These are phyloP conservation scores for Kazachstania psychrophila DNA, from an alignment of 805 yeast genomes.

Conservation along the genomic window DNA sequence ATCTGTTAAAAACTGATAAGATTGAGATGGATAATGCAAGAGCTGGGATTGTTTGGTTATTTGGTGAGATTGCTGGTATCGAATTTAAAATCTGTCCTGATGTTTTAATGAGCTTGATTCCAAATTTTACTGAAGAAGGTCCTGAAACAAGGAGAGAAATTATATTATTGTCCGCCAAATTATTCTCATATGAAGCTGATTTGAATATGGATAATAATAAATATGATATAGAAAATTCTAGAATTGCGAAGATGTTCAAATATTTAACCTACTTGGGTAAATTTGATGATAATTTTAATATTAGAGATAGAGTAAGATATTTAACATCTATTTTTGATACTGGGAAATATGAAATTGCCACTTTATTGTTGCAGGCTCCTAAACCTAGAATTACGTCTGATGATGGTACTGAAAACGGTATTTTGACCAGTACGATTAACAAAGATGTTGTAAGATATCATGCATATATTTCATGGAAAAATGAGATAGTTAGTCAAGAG, in stretches of 20 bases:
- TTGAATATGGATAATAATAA: constrained; percentile 13
- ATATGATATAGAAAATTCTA: constrained; percentile 26
- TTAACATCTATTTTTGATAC: constrained; percentile 50
- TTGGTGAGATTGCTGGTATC: constrained; percentile 64
- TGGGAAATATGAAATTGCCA: constrained; percentile 50
- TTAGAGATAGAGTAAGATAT: constrained; percentile 78
- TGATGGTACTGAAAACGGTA: not conserved
- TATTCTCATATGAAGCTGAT: constrained; percentile 49
- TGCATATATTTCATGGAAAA: constrained; percentile 15
- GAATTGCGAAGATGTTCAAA: constrained; percentile 45
- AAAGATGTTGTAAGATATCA: constrained; percentile 6
- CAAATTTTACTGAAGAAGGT: constrained; percentile 44
- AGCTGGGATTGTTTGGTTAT: constrained; percentile 81
- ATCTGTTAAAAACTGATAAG: constrained; percentile 21
- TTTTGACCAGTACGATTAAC: constrained; percentile 3
- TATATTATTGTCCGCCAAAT: constrained; percentile 64
- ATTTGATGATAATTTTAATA: constrained; percentile 66
- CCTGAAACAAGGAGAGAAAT: constrained; percentile 60
- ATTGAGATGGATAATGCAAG: constrained; percentile 43
- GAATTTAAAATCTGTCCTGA: constrained; percentile 60
- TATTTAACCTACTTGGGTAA: constrained; percentile 54
- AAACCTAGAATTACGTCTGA: constrained; percentile 35
- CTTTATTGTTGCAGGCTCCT: constrained; percentile 65
- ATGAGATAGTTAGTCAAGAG: constrained; percentile 4
- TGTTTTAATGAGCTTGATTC: constrained; percentile 50